phyloP scores from a whole-genome alignment of 192 early-diverging fungal genomes.

The Coemansia aciculifera region DNA sequence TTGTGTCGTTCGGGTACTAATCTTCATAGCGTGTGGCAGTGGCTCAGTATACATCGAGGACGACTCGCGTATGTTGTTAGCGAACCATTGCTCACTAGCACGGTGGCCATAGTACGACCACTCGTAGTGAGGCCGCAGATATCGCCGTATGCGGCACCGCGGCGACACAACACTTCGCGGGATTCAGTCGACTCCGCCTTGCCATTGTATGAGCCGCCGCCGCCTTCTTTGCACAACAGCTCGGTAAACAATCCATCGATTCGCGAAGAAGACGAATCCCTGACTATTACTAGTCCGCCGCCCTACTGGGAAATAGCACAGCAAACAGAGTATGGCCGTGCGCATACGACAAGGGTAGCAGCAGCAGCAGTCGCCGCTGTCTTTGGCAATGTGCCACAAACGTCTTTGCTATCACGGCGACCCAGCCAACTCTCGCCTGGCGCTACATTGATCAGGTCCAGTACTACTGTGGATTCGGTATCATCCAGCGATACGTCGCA shows the following conservation, averaged over 20 bases:
- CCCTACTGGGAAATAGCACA: constrained; percentile 25
- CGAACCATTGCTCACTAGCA: constrained; percentile 27
- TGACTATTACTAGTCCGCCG: background rate
- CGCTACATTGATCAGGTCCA: background rate
- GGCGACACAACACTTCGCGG: constrained; percentile 1
- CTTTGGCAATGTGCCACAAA: background rate
- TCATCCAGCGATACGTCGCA: background rate
- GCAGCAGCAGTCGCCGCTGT: background rate
- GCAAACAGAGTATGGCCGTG: constrained; percentile 23
- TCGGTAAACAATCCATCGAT: constrained; percentile 6
- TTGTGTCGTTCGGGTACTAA: constrained; percentile 32
- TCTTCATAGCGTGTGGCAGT: constrained; percentile 46
- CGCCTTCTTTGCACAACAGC: constrained; percentile 20
- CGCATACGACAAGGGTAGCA: background rate
- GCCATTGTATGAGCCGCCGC: constrained; percentile 37
- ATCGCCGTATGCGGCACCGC: background rate
- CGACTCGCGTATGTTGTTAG: constrained; percentile 29
- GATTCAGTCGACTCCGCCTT: constrained; percentile 38
- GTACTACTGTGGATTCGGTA: background rate
- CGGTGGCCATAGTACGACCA: constrained; percentile 2
- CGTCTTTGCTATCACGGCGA: background rate
- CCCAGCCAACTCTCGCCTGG: background rate
- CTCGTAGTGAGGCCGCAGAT: background rate
- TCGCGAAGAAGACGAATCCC: constrained; percentile 3
- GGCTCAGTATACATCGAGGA: constrained; percentile 40